These are phyloP conservation scores for Nigrospora osmanthi DNA, from an alignment of 2,329 filamentous ascomycete genomes.

Conservation along the genomic window DNA sequence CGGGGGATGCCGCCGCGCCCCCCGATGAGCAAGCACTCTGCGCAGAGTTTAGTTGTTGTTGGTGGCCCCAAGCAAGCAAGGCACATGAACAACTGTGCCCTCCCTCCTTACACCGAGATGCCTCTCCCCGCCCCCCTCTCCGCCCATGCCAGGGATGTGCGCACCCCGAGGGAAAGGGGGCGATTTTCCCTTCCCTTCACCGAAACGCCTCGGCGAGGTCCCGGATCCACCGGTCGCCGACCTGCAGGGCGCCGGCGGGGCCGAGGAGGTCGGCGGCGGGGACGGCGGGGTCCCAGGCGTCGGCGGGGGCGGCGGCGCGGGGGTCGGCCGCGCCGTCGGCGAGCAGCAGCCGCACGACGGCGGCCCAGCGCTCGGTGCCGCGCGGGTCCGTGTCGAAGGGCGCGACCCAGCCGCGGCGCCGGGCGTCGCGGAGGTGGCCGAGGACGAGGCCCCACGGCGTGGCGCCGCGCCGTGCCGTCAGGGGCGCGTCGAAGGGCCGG, in stretches of 20 bases:
- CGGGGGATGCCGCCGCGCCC: too few relatives aligned
- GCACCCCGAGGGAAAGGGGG: too few relatives aligned
- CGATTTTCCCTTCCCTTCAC: too few relatives aligned
- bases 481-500: constrained; percentile 3
- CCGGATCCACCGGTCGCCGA: too few relatives aligned
- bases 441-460: constrained; percentile 23
- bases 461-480: constrained; percentile 5
- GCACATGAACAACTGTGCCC: too few relatives aligned
- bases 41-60: too few relatives aligned
- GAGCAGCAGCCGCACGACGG: constrained; percentile 17
- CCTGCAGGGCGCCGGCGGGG: neutral
- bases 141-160: too few relatives aligned
- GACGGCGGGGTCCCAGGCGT: constrained; percentile 21
- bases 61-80: too few relatives aligned
- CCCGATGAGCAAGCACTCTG: too few relatives aligned
- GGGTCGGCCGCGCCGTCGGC: constrained; percentile 16
- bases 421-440: constrained; percentile 20
- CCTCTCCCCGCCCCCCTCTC: too few relatives aligned
- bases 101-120: too few relatives aligned
- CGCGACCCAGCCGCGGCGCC: constrained; percentile 20
- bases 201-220: too few relatives aligned
- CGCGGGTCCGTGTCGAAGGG: constrained; percentile 16
- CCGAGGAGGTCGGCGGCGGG: constrained; percentile 17
- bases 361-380: constrained; percentile 20
- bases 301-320: constrained; percentile 14